Evolutionary conservation across 495 filamentous ascomycete species (phyloP), one percentile per base, ranked within the genome.

Genomic region (Pseudevernia furfuracea): DNA sequence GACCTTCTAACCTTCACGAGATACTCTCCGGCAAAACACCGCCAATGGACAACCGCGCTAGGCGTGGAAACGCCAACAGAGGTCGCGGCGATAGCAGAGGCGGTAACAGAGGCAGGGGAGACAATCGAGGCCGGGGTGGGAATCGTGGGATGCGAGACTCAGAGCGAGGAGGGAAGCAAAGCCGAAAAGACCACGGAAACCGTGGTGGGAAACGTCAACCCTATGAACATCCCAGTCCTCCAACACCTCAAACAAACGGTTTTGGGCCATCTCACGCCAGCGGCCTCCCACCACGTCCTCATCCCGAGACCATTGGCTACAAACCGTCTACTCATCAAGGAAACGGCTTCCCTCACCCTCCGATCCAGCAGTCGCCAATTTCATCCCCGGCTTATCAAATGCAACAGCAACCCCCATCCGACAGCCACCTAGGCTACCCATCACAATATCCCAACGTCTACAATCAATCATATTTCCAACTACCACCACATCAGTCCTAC

Each of bases 1-100:
- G 89, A 34, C 89, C 89, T 2, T 78, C 78, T 53, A 82, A 84
- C 59, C 73, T 81, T 5, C 80, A 84, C 43, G 80, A 81, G 66
- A 79, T 83, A 71, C 81, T 82, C 76, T 74, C 70, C 30, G 55
- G 67, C 6, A 73, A 75, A 32, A 75, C 80, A 55, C 69, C 79
- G 4, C 81, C 81, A 23, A 79, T 48, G 21, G 83, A 58, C 85
- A 83, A 68, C 39, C 63, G 44, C 57, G 36, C 25, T 28, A 43
- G 67, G 4, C 57, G 67, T n/a, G 66, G 72, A 68, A 73, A 57
- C 66, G 79, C 53, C 76, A 82, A 65, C 32, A 67, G 70, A 37
- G 68, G 65, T 25, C 59, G 71, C 68, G 74, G 79, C 15, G 74
- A 77, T 11, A 66, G 72, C 62, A 81, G 79, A 28, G 71, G 79